Evolutionary conservation across 345 rosid genomes (phyloP), one percentile per base, ranked within the genome.

Genomic region (Euclidium syriacum): DNA sequence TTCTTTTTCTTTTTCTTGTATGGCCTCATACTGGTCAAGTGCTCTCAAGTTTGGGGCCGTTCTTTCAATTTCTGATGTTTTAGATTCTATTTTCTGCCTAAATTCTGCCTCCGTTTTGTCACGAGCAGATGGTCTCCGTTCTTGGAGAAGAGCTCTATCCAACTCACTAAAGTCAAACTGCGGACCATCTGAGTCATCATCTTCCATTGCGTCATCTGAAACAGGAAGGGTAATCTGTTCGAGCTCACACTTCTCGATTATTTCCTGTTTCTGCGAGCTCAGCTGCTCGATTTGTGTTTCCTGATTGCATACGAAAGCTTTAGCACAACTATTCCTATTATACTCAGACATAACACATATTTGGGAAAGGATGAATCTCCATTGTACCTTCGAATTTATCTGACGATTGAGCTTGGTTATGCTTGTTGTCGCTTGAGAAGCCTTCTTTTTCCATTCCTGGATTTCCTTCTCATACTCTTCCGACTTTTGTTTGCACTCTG

Each of bases 31-130:
- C 65, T 85, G 99, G 48, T 87, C 97, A 73, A 94, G 75, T 19
- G 99, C 96, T 84, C 88, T 94, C 82, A 94, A 67, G 76, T 90
- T 87, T 22, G 97, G 99, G 58, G 97, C 96, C 32, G 90, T 90
- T 77, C 75, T 90, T 67, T 94, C 97, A 58, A 94, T 85, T 71
- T 90, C 97, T 23, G 86, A 78, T 40, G 62, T 47, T 39, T 85
- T 44, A 22, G 82, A 76, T 72, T 90, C 96, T 72, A 90, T 81
- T 67, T 84, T 90, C 56, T 84, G 88, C 71, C 81, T 84, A 66
- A 85, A 90, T 51, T 94, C 95, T 7, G 52, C 71, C 52, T 85
- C 99, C 65, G 79, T 44, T 64, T 87, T 94, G 68, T 87, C 96
- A 32, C 99, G 75, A 60, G 82, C 85, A 74, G 92, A 75, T 67